These are phyloP conservation scores for Talaromyces piceae DNA, from an alignment of 2,329 filamentous ascomycete genomes.

Conservation along the genomic window DNA sequence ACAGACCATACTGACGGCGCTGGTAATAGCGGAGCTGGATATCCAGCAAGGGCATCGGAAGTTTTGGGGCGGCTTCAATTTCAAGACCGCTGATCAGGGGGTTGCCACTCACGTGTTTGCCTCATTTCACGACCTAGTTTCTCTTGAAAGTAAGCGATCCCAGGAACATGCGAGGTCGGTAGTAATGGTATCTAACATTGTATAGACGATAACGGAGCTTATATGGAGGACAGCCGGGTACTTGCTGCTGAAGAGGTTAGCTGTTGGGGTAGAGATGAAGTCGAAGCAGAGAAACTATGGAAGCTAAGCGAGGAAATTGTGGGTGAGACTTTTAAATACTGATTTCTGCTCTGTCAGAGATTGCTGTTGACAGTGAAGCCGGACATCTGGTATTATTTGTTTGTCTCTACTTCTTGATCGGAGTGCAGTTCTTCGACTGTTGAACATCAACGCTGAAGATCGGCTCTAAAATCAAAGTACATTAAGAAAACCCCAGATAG, in stretches of 20 bases:
- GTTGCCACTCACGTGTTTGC: slow-evolving; percentile 27
- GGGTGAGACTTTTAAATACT: slow-evolving; percentile 7
- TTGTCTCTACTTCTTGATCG: no score
- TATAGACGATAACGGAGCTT: slow-evolving; percentile 6
- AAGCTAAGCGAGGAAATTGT: slow-evolving; percentile 19
- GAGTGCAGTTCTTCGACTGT: no score
- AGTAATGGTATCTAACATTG: not conserved
- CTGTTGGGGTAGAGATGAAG: slow-evolving; percentile 1
- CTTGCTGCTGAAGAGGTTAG: slow-evolving; percentile 1
- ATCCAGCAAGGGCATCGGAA: slow-evolving; percentile 14
- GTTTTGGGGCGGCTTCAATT: slow-evolving; percentile 14
- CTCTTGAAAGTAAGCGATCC: not conserved
- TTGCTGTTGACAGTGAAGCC: no score
- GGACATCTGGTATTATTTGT: no score
- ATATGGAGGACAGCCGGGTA: slow-evolving; percentile 5
- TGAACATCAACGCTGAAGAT: no score
- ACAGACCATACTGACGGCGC: not conserved
- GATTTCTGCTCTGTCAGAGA: not conserved
- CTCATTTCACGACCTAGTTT: slow-evolving; percentile 15
- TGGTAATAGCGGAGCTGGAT: slow-evolving; percentile 2
- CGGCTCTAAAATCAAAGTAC: no score
- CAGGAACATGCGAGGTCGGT: not conserved
- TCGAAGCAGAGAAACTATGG: slow-evolving; percentile 11
- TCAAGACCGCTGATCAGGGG: slow-evolving; percentile 22
- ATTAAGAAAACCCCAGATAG: no score